Conservation (phyloP, 1,139 yeast genomes). For the Debaryomyces coudertii region DNA sequence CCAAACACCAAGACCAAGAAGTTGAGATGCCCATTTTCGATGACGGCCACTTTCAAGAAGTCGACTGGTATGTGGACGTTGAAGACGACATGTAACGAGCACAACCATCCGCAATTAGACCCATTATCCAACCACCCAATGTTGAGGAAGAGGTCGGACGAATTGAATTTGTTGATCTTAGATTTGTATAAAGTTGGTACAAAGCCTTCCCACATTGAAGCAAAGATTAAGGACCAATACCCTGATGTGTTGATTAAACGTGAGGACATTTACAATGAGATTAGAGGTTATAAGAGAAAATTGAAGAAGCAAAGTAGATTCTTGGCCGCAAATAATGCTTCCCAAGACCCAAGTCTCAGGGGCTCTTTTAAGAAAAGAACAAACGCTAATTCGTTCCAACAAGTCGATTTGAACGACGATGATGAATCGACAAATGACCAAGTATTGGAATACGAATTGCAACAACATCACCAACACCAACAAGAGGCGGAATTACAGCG, state of each 20-base stretch:
- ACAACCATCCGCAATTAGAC: slow-evolving; percentile 61
- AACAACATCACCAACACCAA: slow-evolving; percentile 31
- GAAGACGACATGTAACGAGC: slow-evolving; percentile 58
- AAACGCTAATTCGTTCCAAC: slow-evolving; percentile 37
- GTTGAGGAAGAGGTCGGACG: slow-evolving; percentile 57
- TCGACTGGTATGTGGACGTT: slow-evolving; percentile 55
- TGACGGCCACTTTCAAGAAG: slow-evolving; percentile 59
- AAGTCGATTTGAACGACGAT: slow-evolving; percentile 34
- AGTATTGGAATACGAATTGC: slow-evolving; percentile 22
- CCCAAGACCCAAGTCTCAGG: slow-evolving; percentile 18
- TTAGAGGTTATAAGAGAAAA: slow-evolving; percentile 59
- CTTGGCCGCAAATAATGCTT: slow-evolving; percentile 15
- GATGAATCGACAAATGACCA: slow-evolving; percentile 27
- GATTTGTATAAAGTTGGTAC: slow-evolving; percentile 59
- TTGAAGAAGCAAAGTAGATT: slow-evolving; percentile 46
- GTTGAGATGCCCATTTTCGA: slow-evolving; percentile 58
- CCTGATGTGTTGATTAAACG: slow-evolving; percentile 59
- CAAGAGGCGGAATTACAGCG: slow-evolving; percentile 46
- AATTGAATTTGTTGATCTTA: slow-evolving; percentile 54
- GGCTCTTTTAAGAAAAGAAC: slow-evolving; percentile 27
- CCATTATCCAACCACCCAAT: slow-evolving; percentile 60
- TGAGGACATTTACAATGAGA: slow-evolving; percentile 61
- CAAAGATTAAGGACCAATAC: slow-evolving; percentile 54
- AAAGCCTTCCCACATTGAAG: slow-evolving; percentile 60
- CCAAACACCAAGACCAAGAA: slow-evolving; percentile 54